Evolutionary conservation across 441 rosid genomes (phyloP).

Genomic region (Pelargonium myrrhifolium): DNA sequence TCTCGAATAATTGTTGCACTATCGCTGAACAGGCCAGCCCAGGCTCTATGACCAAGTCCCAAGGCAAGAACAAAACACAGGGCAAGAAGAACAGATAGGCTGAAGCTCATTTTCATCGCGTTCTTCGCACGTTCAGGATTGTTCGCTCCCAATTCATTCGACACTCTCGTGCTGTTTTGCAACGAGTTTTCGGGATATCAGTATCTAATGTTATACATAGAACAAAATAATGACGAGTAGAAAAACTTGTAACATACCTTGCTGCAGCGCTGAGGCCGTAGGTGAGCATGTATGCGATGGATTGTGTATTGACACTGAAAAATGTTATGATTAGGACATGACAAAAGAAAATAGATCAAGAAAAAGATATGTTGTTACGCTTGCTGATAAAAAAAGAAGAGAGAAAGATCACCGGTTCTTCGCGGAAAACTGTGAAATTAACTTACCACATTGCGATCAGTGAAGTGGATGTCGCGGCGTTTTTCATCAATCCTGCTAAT

Average conservation of each 20-base stretch:
- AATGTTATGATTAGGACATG: background rate
- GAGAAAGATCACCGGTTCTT: too few relatives aligned
- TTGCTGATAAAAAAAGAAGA: too few relatives aligned
- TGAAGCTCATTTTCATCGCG: constrained; percentile 49
- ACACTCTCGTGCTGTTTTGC: too few relatives aligned
- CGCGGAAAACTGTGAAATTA: too few relatives aligned
- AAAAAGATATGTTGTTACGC: too few relatives aligned
- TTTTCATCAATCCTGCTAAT: constrained; percentile 62
- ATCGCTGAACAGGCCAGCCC: constrained; percentile 58
- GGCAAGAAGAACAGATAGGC: constrained; percentile 48
- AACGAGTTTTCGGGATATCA: too few relatives aligned
- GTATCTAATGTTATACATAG: too few relatives aligned
- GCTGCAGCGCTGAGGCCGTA: constrained; percentile 64
- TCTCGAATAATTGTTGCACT: constrained; percentile 29
- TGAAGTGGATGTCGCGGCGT: constrained; percentile 47
- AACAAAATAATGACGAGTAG: too few relatives aligned
- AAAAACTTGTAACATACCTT: constrained; percentile 37
- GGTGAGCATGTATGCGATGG: constrained; percentile 47
- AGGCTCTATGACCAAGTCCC: constrained; percentile 44
- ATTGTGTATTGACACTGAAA: constrained; percentile 49
- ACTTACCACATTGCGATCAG: constrained; percentile 39
- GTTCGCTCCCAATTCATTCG: constrained; percentile 70
- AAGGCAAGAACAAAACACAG: constrained; percentile 32
- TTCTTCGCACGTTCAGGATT: constrained; percentile 43
- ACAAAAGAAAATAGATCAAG: too few relatives aligned